Conservation (phyloP, 345 rosid species). For the Citrus cavaleriei region DNA sequence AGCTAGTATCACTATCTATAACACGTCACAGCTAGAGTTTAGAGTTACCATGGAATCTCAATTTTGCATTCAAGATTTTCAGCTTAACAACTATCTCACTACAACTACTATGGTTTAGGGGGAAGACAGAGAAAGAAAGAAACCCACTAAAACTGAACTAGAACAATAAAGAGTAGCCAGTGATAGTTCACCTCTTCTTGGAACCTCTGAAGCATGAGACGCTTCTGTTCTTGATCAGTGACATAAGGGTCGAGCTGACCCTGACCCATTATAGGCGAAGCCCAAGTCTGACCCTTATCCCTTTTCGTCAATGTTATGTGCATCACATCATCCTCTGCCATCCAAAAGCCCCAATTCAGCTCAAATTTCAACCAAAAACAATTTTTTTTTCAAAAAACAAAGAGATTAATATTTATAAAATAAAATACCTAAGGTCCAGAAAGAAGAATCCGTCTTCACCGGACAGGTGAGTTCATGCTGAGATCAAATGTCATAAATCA, state of each 20-base stretch:
- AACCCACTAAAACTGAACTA: neutral
- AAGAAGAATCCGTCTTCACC: slow-evolving; percentile 85
- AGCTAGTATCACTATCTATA: neutral
- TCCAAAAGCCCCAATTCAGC: slow-evolving; percentile 1
- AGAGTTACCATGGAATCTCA: neutral
- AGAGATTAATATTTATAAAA: neutral
- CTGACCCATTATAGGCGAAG: slow-evolving; percentile 76
- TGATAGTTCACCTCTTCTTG: slow-evolving; percentile 72
- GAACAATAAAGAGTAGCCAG: neutral
- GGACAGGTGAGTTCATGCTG: slow-evolving; percentile 77
- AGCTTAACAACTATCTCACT: neutral
- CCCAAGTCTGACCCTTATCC: slow-evolving; percentile 91
- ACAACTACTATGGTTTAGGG: neutral
- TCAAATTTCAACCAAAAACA: neutral
- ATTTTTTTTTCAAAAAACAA: neutral
- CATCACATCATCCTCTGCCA: slow-evolving; percentile 78
- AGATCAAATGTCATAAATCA: neutral
- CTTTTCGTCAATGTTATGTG: slow-evolving; percentile 84
- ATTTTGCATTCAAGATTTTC: neutral
- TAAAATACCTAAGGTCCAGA: slow-evolving; percentile 76
- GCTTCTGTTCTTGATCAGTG: slow-evolving; percentile 77
- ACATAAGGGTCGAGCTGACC: slow-evolving; percentile 72
- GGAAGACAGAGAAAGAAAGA: no score
- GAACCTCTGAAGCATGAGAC: slow-evolving; percentile 93
- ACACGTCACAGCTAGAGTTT: neutral